Percentiles rank a stretch among this genome's conserved stretches.
phyloP scores from a whole-genome alignment of 257 asterid genomes.

The Solanum sparsipilum region DNA sequence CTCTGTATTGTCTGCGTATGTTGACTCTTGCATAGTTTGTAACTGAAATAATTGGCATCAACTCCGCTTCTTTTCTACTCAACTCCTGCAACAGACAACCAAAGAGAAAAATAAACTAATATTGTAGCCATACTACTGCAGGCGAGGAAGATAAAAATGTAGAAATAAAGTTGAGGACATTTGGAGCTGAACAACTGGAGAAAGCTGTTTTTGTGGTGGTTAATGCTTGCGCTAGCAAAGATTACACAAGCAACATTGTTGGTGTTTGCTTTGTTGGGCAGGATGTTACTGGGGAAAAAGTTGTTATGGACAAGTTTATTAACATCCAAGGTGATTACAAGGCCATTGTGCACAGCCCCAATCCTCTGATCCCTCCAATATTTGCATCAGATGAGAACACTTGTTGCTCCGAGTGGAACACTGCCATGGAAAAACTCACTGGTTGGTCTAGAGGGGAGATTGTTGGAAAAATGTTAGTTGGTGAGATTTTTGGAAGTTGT shows the following conservation, averaged over 20 bases:
- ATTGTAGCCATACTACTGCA: constrained; percentile 14
- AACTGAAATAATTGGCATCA: neutral
- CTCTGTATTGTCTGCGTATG: neutral
- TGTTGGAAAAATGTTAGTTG: constrained; percentile 73
- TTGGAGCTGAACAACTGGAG: constrained; percentile 36
- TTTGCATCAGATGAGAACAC: constrained; percentile 86
- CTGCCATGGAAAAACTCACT: constrained; percentile 84
- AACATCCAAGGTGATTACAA: constrained; percentile 83
- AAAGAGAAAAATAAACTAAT: neutral
- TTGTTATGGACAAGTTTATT: constrained; percentile 84
- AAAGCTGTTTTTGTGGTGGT: constrained; percentile 65
- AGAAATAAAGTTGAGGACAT: constrained; percentile 61
- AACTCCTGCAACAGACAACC: neutral
- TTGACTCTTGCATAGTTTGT: neutral
- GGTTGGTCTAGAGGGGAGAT: constrained; percentile 71
- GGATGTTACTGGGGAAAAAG: constrained; percentile 75
- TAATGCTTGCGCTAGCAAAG: constrained; percentile 94
- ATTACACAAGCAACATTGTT: constrained; percentile 52
- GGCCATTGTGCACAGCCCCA: constrained; percentile 84
- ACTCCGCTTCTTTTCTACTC: neutral
- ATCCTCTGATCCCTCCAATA: constrained; percentile 84
- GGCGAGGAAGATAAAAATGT: constrained; percentile 79
- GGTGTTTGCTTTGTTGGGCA: constrained; percentile 94
- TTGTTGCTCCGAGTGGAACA: constrained; percentile 89
- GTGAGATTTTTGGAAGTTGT: constrained; percentile 72